Base-by-base conservation (phyloP, 805 yeast genomes). In the Saccharomycopsis sp. region DNA sequence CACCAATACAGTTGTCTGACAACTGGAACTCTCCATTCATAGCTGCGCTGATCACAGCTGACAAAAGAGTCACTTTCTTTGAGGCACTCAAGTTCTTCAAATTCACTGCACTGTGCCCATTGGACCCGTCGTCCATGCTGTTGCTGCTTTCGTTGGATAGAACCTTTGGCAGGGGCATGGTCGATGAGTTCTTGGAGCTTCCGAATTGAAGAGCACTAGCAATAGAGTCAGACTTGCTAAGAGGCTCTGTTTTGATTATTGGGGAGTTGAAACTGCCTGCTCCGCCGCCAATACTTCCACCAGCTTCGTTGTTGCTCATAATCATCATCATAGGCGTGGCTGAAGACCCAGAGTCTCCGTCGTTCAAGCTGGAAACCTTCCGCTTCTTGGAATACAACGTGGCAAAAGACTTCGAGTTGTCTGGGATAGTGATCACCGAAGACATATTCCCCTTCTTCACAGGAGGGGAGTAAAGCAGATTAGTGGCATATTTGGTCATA, bases 1-100 rank as follows among this genome's bases (percentile, higher is more conserved):
- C 77, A 34, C 67, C 64, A 17, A 67, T 50, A 3, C 73, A 67
- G 14, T 42, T 53, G 12, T 63, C 56, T 2, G 66, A 62, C 3
- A 70, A 57, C 47, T 60, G 63, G 24, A 73, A 53, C 9, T 65
- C 64, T 15, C 67, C 65, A 14, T 58, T 54, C 19, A 56, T 56
- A 15, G 67, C 58, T 3, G 63, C 56, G 24, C 34, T 55, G 1
- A 61, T 52, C 20, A 63, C 59, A 1, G 57, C 55, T 5, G 56
- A 47, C 25, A 62, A 49, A 29, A 59, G 53, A 22, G 57, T 56
- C 53, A 52, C 58, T 38, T 53, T 54, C 25, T 55, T 55, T 35
- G 44, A 38, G 12, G 59, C 55, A 8, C 59, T 56, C 19, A 56
- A 35, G 23, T 55, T 58, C 24, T 34, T 20, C 5, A 47, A 42